Conservation (phyloP, 139 green algal species). For the Chlorella sp. region DNA sequence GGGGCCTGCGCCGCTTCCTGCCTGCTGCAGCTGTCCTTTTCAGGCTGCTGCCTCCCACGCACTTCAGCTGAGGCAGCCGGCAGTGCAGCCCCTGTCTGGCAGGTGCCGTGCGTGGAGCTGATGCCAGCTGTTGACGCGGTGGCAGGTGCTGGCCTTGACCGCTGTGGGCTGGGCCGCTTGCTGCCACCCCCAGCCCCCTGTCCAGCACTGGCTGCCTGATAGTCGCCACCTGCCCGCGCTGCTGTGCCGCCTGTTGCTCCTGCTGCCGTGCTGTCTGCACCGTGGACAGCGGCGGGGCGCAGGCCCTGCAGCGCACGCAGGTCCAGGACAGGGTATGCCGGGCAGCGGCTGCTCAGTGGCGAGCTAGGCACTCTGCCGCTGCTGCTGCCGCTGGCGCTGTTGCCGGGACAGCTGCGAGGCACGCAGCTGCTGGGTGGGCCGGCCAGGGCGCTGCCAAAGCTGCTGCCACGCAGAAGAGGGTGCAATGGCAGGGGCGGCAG, state of each 20-base stretch:
- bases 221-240: background rate
- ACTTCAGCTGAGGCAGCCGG: too few relatives aligned
- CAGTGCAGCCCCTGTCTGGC: too few relatives aligned
- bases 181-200: too few relatives aligned
- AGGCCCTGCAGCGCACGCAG: constrained; percentile 3
- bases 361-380: background rate
- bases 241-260: background rate
- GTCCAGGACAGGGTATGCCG: constrained; percentile 12
- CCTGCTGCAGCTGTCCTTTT: too few relatives aligned
- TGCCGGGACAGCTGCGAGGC: too few relatives aligned
- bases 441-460: background rate
- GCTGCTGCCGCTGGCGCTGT: background rate
- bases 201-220: too few relatives aligned
- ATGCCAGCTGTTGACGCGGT: too few relatives aligned
- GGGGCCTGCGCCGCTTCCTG: too few relatives aligned
- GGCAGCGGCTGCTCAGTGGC: background rate
- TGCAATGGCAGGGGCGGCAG: constrained; percentile 15
- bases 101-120: too few relatives aligned
- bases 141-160: too few relatives aligned
- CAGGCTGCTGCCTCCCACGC: too few relatives aligned
- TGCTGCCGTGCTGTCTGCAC: background rate
- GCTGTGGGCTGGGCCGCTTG: too few relatives aligned
- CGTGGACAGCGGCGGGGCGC: background rate
- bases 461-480: background rate
- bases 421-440: background rate